Evolutionary conservation across 2,329 filamentous ascomycete species (phyloP).

Genomic region (Thermoascus crustaceus): DNA sequence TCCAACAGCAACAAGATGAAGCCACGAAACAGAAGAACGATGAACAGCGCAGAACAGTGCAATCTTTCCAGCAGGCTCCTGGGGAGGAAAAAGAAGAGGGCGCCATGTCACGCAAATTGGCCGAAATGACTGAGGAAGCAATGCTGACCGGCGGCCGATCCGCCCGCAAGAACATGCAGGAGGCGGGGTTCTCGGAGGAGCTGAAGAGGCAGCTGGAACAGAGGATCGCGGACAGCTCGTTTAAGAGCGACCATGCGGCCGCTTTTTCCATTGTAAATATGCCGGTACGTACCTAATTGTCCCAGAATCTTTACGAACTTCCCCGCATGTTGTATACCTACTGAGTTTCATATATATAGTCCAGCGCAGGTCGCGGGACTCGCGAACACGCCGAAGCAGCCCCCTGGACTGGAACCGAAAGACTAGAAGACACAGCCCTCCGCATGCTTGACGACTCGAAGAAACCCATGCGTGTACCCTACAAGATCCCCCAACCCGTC

Average conservation of each 20-base stretch:
- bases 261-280: constrained; percentile 48
- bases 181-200: constrained; percentile 56
- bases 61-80: too few relatives aligned
- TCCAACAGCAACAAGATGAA: constrained; percentile 19
- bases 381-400: constrained; percentile 58
- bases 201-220: constrained; percentile 51
- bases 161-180: constrained; percentile 49
- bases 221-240: constrained; percentile 48
- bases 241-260: constrained; percentile 45
- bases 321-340: too few relatives aligned
- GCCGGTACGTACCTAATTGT: constrained; percentile 32
- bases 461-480: constrained; percentile 45
- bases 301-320: too few relatives aligned
- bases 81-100: constrained; percentile 43
- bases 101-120: constrained; percentile 51
- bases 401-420: constrained; percentile 74
- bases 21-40: constrained; percentile 10
- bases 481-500: constrained; percentile 34
- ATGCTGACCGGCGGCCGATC: constrained; percentile 48
- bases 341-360: too few relatives aligned
- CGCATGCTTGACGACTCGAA: constrained; percentile 66
- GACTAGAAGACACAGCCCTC: constrained; percentile 63
- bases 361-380: constrained; percentile 60
- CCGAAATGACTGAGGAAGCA: constrained; percentile 53
- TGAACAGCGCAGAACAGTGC: too few relatives aligned